These are phyloP conservation scores for Stagonosporopsis cucurbitacearum DNA, from an alignment of 2,329 filamentous ascomycete species.

Conservation along the genomic window DNA sequence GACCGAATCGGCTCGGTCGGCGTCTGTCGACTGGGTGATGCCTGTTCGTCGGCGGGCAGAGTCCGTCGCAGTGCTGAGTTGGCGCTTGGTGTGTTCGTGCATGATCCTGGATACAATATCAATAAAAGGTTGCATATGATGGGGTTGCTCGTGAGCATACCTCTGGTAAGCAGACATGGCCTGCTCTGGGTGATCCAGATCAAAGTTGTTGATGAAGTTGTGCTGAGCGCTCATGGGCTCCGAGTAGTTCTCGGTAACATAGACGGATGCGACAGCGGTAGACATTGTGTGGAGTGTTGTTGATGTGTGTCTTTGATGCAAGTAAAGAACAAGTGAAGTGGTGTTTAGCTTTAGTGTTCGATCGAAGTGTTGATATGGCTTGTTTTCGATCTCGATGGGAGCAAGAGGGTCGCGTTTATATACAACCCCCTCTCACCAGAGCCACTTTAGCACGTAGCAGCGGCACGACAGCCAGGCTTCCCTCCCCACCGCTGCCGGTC, in stretches of 20 bases:
- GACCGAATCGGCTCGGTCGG: slow-evolving; percentile 22
- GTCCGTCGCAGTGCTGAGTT: slow-evolving; percentile 54
- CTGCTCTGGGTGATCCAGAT: slow-evolving; percentile 47
- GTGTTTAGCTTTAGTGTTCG: background rate
- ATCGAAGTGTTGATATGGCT: slow-evolving; percentile 1
- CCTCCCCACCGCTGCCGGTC: slow-evolving; percentile 11
- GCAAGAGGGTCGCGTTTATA: slow-evolving; percentile 22
- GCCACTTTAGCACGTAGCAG: slow-evolving; percentile 19
- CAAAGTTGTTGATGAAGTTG: slow-evolving; percentile 54
- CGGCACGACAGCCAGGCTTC: slow-evolving; percentile 14
- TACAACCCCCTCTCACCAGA: slow-evolving; percentile 19
- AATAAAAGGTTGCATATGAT: too few species aligned
- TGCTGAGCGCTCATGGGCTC: slow-evolving; percentile 52
- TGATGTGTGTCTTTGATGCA: background rate
- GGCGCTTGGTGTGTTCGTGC: slow-evolving; percentile 59
- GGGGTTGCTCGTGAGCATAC: too few species aligned
- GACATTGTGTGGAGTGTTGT: slow-evolving; percentile 27
- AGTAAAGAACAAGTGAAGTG: background rate
- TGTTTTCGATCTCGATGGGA: slow-evolving; percentile 1
- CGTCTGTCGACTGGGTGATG: slow-evolving; percentile 12
- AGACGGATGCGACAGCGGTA: slow-evolving; percentile 37
- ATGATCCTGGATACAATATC: too few species aligned
- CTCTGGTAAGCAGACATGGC: slow-evolving; percentile 55
- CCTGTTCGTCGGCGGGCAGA: slow-evolving; percentile 52
- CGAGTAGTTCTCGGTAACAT: slow-evolving; percentile 49